These are phyloP conservation scores for Avicennia marina DNA, from an alignment of 257 asterid genomes.

Conservation along the genomic window DNA sequence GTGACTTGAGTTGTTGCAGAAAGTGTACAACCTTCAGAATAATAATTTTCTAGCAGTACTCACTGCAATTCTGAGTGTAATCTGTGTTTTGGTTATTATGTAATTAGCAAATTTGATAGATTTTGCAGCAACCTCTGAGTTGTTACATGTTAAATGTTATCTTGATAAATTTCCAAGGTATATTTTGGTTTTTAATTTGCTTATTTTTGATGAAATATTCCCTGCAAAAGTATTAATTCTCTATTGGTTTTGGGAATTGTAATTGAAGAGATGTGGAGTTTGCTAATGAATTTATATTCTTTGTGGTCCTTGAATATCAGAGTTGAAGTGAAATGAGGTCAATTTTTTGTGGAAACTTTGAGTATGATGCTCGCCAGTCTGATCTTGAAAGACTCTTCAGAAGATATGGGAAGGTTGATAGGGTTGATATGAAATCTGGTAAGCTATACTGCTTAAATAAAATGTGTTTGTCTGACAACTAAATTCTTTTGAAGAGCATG, in stretches of 20 bases:
- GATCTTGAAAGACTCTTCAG: conserved; percentile 73
- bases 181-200: not conserved
- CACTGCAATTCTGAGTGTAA: not conserved
- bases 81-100: not conserved
- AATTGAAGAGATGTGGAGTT: not conserved
- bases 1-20: not conserved
- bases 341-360: conserved; percentile 78
- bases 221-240: no score
- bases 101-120: not conserved
- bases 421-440: conserved; percentile 89
- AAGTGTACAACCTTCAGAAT: not conserved
- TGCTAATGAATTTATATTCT: conserved; percentile 1
- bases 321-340: conserved; percentile 53
- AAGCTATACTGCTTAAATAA: conserved; percentile 20
- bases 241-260: not conserved
- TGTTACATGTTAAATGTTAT: conserved; percentile 1
- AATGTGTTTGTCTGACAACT: not conserved
- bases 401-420: conserved; percentile 72
- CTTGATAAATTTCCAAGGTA: not conserved
- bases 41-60: not conserved
- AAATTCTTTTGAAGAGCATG: not conserved
- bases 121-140: not conserved
- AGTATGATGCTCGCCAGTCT: conserved; percentile 75
- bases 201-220: not conserved
- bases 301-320: conserved; percentile 11